Percentiles rank a stretch among this genome's conserved stretches.
Evolutionary conservation across 83 land plant genomes (phyloP).

Genomic region (Diphasiastrum complanatum): DNA sequence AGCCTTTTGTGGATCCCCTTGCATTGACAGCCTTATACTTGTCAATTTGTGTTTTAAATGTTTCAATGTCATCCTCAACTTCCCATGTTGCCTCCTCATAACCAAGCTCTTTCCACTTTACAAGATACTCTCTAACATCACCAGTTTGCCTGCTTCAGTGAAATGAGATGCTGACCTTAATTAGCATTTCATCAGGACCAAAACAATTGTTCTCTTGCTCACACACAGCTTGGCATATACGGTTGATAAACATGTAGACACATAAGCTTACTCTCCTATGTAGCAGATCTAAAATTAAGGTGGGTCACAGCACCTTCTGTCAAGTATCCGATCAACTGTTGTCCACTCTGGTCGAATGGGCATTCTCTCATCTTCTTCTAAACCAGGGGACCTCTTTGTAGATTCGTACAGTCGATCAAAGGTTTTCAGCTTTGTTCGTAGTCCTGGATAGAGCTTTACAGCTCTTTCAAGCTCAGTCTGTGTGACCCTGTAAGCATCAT

Average conservation of each 20-base stretch:
- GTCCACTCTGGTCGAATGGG: constrained; percentile 96
- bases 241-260: not conserved
- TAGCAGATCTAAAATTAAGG: not conserved
- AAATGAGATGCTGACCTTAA: too few relatives aligned
- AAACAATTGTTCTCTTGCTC: too few relatives aligned
- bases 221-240: too few relatives aligned
- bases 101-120: constrained; percentile 89
- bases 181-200: too few relatives aligned
- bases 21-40: constrained; percentile 51
- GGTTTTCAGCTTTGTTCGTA: constrained; percentile 63
- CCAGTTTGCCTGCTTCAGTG: constrained; percentile 45
- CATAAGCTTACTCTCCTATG: not conserved
- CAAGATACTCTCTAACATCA: constrained; percentile 67
- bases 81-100: constrained; percentile 98
- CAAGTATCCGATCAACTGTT: constrained; percentile 85
- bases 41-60: constrained; percentile 76
- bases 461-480: constrained; percentile 64
- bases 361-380: constrained; percentile 67
- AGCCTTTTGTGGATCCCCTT: constrained; percentile 24
- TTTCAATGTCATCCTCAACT: constrained; percentile 72
- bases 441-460: constrained; percentile 59
- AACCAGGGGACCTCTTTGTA: constrained; percentile 31
- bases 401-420: constrained; percentile 67
- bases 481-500: constrained; percentile 53
- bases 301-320: constrained; percentile 52